A percentile compares a stretch with the other conserved stretches of the same genome.
phyloP scores from a whole-genome alignment of 441 rosid species.

The Populus hybrid region DNA sequence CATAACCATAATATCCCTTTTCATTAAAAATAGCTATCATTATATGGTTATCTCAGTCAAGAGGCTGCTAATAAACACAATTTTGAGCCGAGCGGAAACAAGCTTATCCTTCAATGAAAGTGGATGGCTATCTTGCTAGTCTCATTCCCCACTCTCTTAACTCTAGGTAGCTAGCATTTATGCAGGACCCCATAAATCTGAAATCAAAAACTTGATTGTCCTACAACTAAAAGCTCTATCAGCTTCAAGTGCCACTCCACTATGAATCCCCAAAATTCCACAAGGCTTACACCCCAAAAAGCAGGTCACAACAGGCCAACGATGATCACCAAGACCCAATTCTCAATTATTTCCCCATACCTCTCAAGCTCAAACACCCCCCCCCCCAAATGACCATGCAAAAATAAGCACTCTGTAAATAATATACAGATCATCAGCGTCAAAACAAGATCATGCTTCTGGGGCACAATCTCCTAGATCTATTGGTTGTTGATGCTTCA shows the following conservation, averaged over 20 bases:
- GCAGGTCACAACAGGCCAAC: constrained; percentile 92
- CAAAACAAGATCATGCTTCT: constrained; percentile 29
- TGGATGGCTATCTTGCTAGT: constrained; percentile 40
- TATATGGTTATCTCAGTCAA: not conserved
- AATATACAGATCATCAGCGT: constrained; percentile 74
- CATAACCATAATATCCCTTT: too few relatives aligned
- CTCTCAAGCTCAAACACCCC: constrained; percentile 57
- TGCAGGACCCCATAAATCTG: constrained; percentile 85
- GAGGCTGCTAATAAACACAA: constrained; percentile 31
- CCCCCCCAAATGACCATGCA: constrained; percentile 73
- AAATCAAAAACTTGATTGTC: constrained; percentile 56
- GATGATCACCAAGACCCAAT: constrained; percentile 78
- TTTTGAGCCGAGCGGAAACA: constrained; percentile 73
- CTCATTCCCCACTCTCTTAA: constrained; percentile 80
- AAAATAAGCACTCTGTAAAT: constrained; percentile 68
- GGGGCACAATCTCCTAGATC: too few relatives aligned
- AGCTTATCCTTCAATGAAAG: constrained; percentile 72
- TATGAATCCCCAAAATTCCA: constrained; percentile 69
- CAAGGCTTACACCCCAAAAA: constrained; percentile 70
- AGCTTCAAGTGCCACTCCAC: constrained; percentile 83
- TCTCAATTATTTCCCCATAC: constrained; percentile 86
- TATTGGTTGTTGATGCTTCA: too few relatives aligned
- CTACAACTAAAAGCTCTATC: constrained; percentile 93
- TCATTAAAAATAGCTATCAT: too few relatives aligned
- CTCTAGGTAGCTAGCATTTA: constrained; percentile 65